Conservation (phyloP, 108 stramenopile genomes). For the Nannochloropsis oceanica region DNA sequence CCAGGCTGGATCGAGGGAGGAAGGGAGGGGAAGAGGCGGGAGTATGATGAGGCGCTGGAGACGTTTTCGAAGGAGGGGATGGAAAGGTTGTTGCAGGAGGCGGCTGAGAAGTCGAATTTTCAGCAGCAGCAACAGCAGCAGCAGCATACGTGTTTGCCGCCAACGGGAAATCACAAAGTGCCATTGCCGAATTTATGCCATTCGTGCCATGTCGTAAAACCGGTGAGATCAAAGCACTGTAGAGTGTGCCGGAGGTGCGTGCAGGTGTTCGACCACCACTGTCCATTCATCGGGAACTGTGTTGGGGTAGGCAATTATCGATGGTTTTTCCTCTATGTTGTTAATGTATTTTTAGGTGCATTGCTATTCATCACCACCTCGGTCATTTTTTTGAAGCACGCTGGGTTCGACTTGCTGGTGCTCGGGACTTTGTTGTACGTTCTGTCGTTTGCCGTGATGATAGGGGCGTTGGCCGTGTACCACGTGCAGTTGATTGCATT, state of each 20-base stretch:
- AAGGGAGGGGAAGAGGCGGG: slow-evolving; percentile 22
- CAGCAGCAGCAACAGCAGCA: neutral
- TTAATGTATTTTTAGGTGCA: slow-evolving; percentile 41
- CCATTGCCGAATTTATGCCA: slow-evolving; percentile 53
- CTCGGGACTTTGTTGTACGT: slow-evolving; percentile 35
- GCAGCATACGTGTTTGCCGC: neutral
- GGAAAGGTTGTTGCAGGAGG: neutral
- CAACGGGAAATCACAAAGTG: neutral
- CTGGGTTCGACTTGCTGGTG: slow-evolving; percentile 35
- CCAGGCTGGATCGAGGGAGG: slow-evolving; percentile 49
- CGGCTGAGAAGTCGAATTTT: neutral
- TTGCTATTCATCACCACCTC: slow-evolving; percentile 43
- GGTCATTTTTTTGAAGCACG: slow-evolving; percentile 37
- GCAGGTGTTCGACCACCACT: slow-evolving; percentile 91
- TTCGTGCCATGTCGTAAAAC: slow-evolving; percentile 78
- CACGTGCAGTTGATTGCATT: slow-evolving; percentile 61
- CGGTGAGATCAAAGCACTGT: slow-evolving; percentile 85
- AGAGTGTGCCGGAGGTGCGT: slow-evolving; percentile 66
- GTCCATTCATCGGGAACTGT: slow-evolving; percentile 86
- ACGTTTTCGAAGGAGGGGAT: slow-evolving; percentile 41
- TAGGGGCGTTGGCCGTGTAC: slow-evolving; percentile 53
- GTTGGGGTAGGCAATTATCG: slow-evolving; percentile 87
- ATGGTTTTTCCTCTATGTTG: slow-evolving; percentile 68
- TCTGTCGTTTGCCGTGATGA: slow-evolving; percentile 38
- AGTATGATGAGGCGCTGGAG: slow-evolving; percentile 61